phyloP scores from a whole-genome alignment of 371 early-diverging fungal species.

The Conidiobolus incongruus region DNA sequence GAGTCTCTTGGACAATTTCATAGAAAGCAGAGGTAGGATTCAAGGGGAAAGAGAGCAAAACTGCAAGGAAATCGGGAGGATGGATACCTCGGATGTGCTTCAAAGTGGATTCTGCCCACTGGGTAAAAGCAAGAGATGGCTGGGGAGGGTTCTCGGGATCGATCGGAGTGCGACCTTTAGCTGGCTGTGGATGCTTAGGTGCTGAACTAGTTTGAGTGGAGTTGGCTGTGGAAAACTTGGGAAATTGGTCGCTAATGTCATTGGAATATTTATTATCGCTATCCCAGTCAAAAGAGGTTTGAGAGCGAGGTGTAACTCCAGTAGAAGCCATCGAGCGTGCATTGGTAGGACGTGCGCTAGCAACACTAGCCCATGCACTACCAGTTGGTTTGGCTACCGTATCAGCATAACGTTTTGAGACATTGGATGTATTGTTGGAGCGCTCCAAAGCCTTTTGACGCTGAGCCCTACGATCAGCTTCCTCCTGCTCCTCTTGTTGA shows the following conservation, averaged over 20 bases:
- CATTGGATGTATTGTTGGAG: slow-evolving; percentile 5
- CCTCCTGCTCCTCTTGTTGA: slow-evolving; percentile 50
- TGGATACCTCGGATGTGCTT: slow-evolving; percentile 32
- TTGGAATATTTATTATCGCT: not conserved
- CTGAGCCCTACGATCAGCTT: slow-evolving; percentile 8
- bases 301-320: not conserved
- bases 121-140: slow-evolving; percentile 49
- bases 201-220: not conserved
- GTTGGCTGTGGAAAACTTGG: not conserved
- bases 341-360: slow-evolving; percentile 10
- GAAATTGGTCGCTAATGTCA: not conserved
- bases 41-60: slow-evolving; percentile 53
- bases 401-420: slow-evolving; percentile 19
- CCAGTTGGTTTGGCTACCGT: slow-evolving; percentile 12
- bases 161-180: slow-evolving; percentile 4
- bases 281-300: not conserved
- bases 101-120: slow-evolving; percentile 45
- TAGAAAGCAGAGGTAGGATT: slow-evolving; percentile 32
- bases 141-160: slow-evolving; percentile 14
- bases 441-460: slow-evolving; percentile 12
- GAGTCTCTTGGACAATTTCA: slow-evolving; percentile 59
- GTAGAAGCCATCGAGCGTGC: not conserved
- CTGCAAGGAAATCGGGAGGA: slow-evolving; percentile 36
- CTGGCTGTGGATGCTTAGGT: slow-evolving; percentile 4
- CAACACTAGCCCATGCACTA: slow-evolving; percentile 8